phyloP scores from a whole-genome alignment of 164 flowering plant genomes.

The Dillenia turbinata region DNA sequence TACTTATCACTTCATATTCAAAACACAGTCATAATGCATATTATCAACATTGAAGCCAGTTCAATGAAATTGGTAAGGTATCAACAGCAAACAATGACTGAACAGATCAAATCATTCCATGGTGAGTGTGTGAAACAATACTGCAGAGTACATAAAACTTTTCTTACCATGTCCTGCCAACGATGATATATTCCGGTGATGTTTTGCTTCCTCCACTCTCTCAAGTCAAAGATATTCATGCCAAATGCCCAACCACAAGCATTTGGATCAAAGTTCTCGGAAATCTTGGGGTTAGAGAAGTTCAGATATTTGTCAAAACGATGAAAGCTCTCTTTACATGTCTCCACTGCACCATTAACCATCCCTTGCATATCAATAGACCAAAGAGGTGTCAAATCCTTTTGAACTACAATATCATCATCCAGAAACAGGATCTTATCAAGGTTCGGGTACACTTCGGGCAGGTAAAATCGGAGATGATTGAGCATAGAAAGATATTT shows the following conservation, averaged over 20 bases:
- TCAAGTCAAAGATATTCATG: constrained; percentile 92
- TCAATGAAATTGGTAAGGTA: not conserved
- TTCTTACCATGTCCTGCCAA: constrained; percentile 86
- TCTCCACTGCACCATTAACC: constrained; percentile 98
- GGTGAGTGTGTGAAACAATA: too few relatives aligned
- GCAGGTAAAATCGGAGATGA: constrained; percentile 95
- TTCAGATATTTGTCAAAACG: constrained; percentile 94
- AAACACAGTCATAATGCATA: not conserved
- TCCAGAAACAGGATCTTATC: constrained; percentile 90
- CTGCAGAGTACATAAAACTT: too few relatives aligned
- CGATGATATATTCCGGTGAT: constrained; percentile 89
- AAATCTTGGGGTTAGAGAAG: constrained; percentile 78
- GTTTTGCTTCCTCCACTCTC: constrained; percentile 78
- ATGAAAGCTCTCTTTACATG: constrained; percentile 96
- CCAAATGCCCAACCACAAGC: constrained; percentile 99
- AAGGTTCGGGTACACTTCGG: constrained; percentile 91
- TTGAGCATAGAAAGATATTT: constrained; percentile 96
- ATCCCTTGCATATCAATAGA: constrained; percentile 74
- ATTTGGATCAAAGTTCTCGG: constrained; percentile 71
- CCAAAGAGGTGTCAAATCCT: constrained; percentile 91
- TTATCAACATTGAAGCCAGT: not conserved
- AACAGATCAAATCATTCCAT: too few relatives aligned
- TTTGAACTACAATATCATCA: constrained; percentile 97
- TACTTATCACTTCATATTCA: not conserved
- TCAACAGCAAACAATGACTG: not conserved